phyloP scores from a whole-genome alignment of 371 early-diverging fungal species.

The Fennellomyces sp. region DNA sequence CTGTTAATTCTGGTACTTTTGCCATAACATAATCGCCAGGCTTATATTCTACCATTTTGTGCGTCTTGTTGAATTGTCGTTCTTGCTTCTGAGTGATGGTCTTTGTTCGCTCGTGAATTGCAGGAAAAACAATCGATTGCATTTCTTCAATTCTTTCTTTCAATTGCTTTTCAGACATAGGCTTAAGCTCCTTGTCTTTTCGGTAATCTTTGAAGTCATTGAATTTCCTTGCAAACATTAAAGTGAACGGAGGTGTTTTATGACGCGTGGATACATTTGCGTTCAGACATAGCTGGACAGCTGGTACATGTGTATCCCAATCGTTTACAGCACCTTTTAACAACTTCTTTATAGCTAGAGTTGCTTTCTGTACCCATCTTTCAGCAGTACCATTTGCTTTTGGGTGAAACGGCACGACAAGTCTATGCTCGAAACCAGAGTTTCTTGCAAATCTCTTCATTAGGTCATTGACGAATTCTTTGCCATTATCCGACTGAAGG shows the following conservation, averaged over 20 bases:
- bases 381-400: constrained; percentile 6
- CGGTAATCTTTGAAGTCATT: constrained; percentile 5
- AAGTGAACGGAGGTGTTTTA: constrained; percentile 4
- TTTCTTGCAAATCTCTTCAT: neutral
- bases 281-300: constrained; percentile 13
- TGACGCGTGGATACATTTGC: neutral
- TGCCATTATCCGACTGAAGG: constrained; percentile 18
- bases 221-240: constrained; percentile 23
- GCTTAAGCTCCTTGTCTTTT: neutral
- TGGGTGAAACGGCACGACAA: neutral
- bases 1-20: neutral
- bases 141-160: neutral
- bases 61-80: neutral
- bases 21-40: neutral
- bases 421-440: constrained; percentile 4
- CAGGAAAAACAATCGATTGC: neutral
- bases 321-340: constrained; percentile 6
- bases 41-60: neutral
- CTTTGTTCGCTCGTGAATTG: neutral
- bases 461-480: constrained; percentile 22
- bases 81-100: neutral
- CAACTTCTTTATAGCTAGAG: constrained; percentile 1
- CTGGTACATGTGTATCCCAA: constrained; percentile 15
- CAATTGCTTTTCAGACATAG: neutral
- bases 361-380: constrained; percentile 1